A percentile compares a stretch with the other conserved stretches of the same genome.
phyloP scores from a whole-genome alignment of 176 grass and related monocot species.

The Chrysopogon serrulatus region DNA sequence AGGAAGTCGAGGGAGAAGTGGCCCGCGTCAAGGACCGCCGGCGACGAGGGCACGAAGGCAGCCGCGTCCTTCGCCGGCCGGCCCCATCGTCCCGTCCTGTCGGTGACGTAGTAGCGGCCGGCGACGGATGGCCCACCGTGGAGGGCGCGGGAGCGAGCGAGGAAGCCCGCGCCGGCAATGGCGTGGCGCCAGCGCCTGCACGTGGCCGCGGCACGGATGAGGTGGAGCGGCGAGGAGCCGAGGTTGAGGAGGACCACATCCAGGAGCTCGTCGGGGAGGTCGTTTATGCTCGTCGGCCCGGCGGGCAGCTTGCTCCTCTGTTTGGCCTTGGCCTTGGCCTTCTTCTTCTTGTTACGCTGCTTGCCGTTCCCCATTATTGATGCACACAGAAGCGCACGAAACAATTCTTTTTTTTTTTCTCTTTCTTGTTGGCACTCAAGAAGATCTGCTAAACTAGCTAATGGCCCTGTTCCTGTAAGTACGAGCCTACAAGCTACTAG shows the following conservation, averaged over 20 bases:
- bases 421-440: neutral
- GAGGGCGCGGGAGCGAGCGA: neutral
- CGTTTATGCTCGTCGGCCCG: neutral
- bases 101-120: neutral
- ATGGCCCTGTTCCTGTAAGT: neutral
- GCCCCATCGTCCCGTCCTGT: neutral
- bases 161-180: neutral
- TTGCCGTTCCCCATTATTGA: neutral
- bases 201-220: neutral
- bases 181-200: neutral
- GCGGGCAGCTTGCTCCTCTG: neutral
- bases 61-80: neutral
- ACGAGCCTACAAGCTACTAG: too few relatives aligned
- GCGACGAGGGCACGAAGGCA: neutral
- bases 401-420: too few relatives aligned
- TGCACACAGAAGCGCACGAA: neutral
- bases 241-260: neutral
- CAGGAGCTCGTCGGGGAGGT: neutral
- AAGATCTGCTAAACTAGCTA: neutral
- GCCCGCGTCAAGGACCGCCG: neutral
- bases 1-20: conserved; percentile 14
- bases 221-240: neutral
- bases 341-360: neutral
- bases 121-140: neutral
- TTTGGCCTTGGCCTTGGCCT: neutral